Evolutionary conservation across 148 eudicot genomes (phyloP).

Genomic region (Persicaria maculosa): DNA sequence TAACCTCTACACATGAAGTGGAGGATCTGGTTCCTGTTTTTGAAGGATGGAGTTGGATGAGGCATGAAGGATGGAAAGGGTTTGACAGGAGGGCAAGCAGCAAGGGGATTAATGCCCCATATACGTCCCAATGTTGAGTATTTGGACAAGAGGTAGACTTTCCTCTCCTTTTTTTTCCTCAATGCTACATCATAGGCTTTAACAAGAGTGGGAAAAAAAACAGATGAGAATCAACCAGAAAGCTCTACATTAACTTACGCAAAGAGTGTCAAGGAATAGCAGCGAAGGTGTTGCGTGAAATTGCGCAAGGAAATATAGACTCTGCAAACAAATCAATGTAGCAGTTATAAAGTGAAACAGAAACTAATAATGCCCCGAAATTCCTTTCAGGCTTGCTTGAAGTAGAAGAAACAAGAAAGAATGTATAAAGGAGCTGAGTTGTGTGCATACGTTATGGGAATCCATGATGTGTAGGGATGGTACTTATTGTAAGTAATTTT

Average conservation of each 20-base stretch:
- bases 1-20: background rate
- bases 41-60: background rate
- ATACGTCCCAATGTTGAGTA: background rate
- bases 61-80: background rate
- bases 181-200: background rate
- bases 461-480: conserved; percentile 99
- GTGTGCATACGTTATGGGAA: conserved; percentile 74
- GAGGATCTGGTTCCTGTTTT: background rate
- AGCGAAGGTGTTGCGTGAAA: conserved; percentile 71
- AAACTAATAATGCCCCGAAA: background rate
- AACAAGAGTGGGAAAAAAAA: background rate
- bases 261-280: conserved; percentile 75
- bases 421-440: background rate
- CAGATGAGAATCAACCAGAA: background rate
- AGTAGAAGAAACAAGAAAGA: background rate
- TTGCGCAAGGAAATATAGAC: conserved; percentile 90
- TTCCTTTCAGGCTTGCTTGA: background rate
- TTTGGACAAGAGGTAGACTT: background rate
- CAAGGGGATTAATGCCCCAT: background rate
- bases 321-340: conserved; percentile 35
- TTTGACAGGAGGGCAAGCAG: background rate
- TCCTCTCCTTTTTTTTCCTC: no score
- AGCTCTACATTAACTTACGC: conserved; percentile 22
- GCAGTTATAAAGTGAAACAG: background rate
- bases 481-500: conserved; percentile 82